Percentiles rank a stretch among this genome's conserved stretches.
phyloP scores from a whole-genome alignment of 1,139 yeast genomes.

The Komagataea norvegica region DNA sequence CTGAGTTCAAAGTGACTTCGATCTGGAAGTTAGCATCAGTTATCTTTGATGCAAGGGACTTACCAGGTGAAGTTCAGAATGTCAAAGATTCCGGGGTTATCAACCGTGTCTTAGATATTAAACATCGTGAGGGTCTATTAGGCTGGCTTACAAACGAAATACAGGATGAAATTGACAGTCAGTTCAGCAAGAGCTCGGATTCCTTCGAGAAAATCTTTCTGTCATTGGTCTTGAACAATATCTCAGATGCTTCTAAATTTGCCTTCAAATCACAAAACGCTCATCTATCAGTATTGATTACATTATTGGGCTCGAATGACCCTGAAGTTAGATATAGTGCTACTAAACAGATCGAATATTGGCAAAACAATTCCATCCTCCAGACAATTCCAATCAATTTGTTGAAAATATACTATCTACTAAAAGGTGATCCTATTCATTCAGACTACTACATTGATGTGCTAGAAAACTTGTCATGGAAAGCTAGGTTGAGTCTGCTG shows the following conservation, averaged over 20 bases:
- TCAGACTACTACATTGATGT: constrained; percentile 31
- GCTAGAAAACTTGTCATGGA: constrained; percentile 58
- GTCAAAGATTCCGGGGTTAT: constrained; percentile 28
- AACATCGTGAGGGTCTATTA: constrained; percentile 44
- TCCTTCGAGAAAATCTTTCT: constrained; percentile 48
- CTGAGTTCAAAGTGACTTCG: constrained; percentile 23
- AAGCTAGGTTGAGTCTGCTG: constrained; percentile 50
- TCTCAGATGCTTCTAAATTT: constrained; percentile 54
- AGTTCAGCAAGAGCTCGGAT: constrained; percentile 28
- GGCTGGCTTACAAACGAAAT: constrained; percentile 56
- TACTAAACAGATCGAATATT: constrained; percentile 53
- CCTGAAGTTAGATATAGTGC: constrained; percentile 53
- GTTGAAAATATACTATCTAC: constrained; percentile 55
- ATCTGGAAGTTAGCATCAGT: constrained; percentile 53
- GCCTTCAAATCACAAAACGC: constrained; percentile 57
- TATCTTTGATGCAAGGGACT: constrained; percentile 45
- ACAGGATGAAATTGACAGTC: constrained; percentile 40
- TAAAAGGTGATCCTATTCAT: constrained; percentile 51
- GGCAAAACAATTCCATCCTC: constrained; percentile 47
- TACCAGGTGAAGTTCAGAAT: constrained; percentile 24
- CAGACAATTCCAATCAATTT: constrained; percentile 48
- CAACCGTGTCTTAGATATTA: constrained; percentile 33
- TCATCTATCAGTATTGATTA: constrained; percentile 67
- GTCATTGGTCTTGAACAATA: constrained; percentile 50
- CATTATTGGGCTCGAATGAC: constrained; percentile 69